phyloP scores from a whole-genome alignment of 140 eudicot genomes.

The Artemisia princeps region DNA sequence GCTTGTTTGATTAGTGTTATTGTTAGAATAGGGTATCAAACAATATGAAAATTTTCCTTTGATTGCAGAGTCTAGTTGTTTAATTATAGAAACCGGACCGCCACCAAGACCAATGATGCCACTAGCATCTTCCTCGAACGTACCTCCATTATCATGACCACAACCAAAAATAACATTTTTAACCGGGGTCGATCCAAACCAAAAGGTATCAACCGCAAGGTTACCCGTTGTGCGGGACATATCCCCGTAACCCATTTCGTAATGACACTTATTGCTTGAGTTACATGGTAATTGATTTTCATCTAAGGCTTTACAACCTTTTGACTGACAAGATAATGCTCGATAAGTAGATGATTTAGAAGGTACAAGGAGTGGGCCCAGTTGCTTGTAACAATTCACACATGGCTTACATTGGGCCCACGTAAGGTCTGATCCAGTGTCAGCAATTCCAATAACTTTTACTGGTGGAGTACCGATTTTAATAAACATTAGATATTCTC shows the following conservation, averaged over 20 bases:
- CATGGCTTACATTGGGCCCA: constrained; percentile 80
- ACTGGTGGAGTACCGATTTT: constrained; percentile 55
- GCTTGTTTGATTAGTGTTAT: constrained; percentile 29
- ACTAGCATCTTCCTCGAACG: constrained; percentile 21
- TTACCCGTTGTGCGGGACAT: constrained; percentile 32
- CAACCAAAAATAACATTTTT: constrained; percentile 49
- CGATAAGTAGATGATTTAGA: constrained; percentile 29
- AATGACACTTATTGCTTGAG: constrained; percentile 16
- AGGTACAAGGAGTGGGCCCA: constrained; percentile 28
- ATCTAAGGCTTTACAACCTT: constrained; percentile 25
- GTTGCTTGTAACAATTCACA: constrained; percentile 43
- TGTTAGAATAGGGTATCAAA: constrained; percentile 17
- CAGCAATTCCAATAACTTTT: constrained; percentile 35
- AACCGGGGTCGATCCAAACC: constrained; percentile 29
- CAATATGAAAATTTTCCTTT: constrained; percentile 56
- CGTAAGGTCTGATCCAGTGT: constrained; percentile 56
- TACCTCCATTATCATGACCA: constrained; percentile 36
- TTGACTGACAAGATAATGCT: constrained; percentile 31
- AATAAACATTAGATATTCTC: constrained; percentile 52
- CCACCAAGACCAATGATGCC: constrained; percentile 68
- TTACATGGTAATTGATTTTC: background rate
- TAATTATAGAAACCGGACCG: constrained; percentile 43
- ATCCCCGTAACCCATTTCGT: constrained; percentile 34
- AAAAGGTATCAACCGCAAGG: constrained; percentile 41
- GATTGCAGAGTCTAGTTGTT: constrained; percentile 26